Base-by-base conservation (phyloP, 2,329 filamentous ascomycete genomes). In the Amauroascus niger region DNA sequence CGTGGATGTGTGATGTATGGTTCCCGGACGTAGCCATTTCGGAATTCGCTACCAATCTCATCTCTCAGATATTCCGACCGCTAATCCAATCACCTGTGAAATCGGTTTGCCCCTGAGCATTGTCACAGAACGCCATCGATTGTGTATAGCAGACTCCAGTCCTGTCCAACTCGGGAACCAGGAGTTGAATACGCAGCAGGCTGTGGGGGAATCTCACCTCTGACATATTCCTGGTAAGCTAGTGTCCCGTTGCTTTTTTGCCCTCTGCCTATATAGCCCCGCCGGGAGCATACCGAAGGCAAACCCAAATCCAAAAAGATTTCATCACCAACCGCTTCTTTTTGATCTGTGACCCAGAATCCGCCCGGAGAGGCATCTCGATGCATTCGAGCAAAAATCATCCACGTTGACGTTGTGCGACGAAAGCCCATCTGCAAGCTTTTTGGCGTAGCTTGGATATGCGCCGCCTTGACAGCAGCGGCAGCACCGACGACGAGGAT, bases 401-500 rank as follows among this genome's bases (percentile, higher is more conserved):
- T 35, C 2, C 2, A 20, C 30, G 41, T 20, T 3, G 14, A 14
- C 35, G 28, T 26, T 33, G 37, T 33, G 18, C 50, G 40, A 30
- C 40, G 4, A 30, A n/a, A 13, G 13, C 1, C 32, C 20, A 18
- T 28, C 8, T 14, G 33, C 26, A 18, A n/a, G n/a, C n/a, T 2
- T 18, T n/a, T 40, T n/a, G 43, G n/a, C 18, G 13, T 16, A 13
- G 51, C 46, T 37, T 51, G 35, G 58, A 59, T 40, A 60, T 60
- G 58, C 56, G 46, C 49, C 39, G 49, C 43, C 55, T 55, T 18
- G 55, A 58, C 20, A 57, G 35, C 32, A 28, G 14, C 26, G 37
- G 43, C 30, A 45, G 47, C 33, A 57, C 49, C 49, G 57, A 58
- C 57, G 55, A 60, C 56, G 55, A 57, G 46, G 56, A 57, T 22